Percentiles rank a stretch among this genome's conserved stretches.
Evolutionary conservation across 2,329 filamentous ascomycete species (phyloP).

Genomic region (Rhytidhysteron rufulum): DNA sequence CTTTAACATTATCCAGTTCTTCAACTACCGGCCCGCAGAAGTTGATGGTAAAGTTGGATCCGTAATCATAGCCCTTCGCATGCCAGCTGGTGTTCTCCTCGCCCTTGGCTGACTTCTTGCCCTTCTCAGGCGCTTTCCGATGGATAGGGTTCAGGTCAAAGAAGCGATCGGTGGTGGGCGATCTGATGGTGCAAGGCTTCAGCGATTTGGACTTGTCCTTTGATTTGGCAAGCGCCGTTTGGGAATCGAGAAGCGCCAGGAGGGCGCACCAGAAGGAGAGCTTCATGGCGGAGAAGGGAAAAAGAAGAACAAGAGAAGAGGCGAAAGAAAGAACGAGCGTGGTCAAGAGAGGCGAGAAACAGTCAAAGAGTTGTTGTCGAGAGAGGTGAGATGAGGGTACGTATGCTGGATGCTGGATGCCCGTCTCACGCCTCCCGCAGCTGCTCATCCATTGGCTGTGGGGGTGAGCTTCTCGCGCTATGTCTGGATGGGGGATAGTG

Average conservation of each 20-base stretch:
- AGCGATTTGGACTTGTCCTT: slow-evolving; percentile 41
- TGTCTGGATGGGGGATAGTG: background rate
- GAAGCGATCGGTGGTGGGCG: slow-evolving; percentile 58
- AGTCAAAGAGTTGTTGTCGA: background rate
- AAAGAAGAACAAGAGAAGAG: slow-evolving; percentile 6
- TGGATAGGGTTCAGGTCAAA: slow-evolving; percentile 60
- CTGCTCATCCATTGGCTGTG: no score
- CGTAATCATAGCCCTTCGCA: slow-evolving; percentile 71
- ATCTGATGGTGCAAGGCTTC: slow-evolving; percentile 60
- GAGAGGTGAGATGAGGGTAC: background rate
- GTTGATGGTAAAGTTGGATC: slow-evolving; percentile 78
- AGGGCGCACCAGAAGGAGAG: slow-evolving; percentile 1
- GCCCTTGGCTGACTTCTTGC: slow-evolving; percentile 45
- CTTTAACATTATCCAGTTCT: slow-evolving; percentile 58
- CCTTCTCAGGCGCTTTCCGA: slow-evolving; percentile 43
- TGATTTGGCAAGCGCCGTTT: slow-evolving; percentile 32
- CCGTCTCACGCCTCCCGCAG: no score
- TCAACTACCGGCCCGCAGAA: slow-evolving; percentile 75
- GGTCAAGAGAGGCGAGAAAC: background rate
- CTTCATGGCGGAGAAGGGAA: slow-evolving; percentile 1
- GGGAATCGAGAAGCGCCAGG: slow-evolving; percentile 27
- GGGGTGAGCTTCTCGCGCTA: background rate
- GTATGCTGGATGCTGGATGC: background rate
- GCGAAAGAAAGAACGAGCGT: slow-evolving; percentile 2
- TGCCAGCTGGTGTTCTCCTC: slow-evolving; percentile 58